phyloP scores from a whole-genome alignment of 805 yeast genomes.

The Candida incommunis region DNA sequence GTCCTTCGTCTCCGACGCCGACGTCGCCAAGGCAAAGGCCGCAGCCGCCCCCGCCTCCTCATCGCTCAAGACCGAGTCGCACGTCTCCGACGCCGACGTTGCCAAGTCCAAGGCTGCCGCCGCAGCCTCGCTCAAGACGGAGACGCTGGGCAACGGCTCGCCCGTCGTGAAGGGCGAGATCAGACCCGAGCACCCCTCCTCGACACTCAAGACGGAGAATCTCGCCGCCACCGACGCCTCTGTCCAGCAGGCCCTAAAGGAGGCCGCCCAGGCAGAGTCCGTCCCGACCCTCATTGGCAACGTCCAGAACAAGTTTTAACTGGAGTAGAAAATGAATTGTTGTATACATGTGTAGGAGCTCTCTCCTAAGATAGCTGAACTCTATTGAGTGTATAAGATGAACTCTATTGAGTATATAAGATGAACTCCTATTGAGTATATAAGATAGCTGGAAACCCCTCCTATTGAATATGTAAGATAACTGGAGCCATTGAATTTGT shows the following conservation, averaged over 20 bases:
- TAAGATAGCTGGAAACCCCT: no score
- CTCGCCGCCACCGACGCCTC: conserved; percentile 2
- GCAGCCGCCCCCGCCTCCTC: background rate
- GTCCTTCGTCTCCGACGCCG: background rate
- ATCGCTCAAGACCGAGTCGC: conserved; percentile 3
- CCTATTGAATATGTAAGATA: no score
- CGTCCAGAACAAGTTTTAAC: conserved; percentile 9
- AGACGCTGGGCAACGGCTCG: conserved; percentile 3
- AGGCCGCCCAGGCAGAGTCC: conserved; percentile 12
- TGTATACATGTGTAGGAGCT: no score
- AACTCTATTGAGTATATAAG: no score
- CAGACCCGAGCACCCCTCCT: conserved; percentile 2
- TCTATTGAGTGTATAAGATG: no score
- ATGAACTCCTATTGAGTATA: no score
- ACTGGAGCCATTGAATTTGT: no score
- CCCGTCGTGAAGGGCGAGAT: conserved; percentile 4
- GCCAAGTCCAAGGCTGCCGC: conserved; percentile 4
- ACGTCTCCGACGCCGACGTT: background rate
- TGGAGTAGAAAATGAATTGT: no score
- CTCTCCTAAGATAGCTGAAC: no score
- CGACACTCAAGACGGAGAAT: background rate
- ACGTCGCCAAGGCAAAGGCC: conserved; percentile 1
- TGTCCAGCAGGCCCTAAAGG: conserved; percentile 9
- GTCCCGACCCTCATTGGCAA: conserved; percentile 22
- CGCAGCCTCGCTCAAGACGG: background rate